phyloP scores from a whole-genome alignment of 768 basidiomycete species.

The Russula lepida region DNA sequence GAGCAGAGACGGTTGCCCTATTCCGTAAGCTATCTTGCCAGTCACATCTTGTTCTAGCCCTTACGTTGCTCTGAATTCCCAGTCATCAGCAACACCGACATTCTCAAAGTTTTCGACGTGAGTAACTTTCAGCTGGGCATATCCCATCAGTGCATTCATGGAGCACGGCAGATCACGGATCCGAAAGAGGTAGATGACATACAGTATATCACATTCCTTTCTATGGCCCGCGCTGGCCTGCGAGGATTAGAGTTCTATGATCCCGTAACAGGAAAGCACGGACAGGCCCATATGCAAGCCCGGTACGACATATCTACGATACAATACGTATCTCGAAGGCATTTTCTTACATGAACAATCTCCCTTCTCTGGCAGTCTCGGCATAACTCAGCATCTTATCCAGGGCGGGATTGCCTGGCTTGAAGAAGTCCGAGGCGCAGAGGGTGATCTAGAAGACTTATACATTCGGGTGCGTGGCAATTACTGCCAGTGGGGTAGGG shows the following conservation, averaged over 20 bases:
- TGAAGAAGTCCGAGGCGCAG: conserved; percentile 52
- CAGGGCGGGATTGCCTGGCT: conserved; percentile 59
- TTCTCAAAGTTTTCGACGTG: conserved; percentile 75
- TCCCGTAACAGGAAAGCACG: conserved; percentile 71
- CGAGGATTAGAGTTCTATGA: conserved; percentile 79
- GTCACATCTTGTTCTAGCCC: background rate
- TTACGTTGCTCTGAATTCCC: background rate
- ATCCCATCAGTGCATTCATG: background rate
- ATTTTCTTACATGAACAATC: background rate
- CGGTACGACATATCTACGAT: conserved; percentile 38
- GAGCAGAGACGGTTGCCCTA: conserved; percentile 82
- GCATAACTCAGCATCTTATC: conserved; percentile 76
- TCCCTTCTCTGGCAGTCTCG: conserved; percentile 41
- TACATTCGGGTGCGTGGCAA: conserved; percentile 46
- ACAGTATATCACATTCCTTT: conserved; percentile 70
- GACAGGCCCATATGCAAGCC: conserved; percentile 88
- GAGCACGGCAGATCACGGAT: conserved; percentile 46
- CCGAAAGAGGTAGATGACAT: conserved; percentile 66
- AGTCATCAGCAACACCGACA: conserved; percentile 71
- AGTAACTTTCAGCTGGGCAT: background rate
- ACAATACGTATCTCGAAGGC: background rate
- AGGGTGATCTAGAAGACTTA: conserved; percentile 55
- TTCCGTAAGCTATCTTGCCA: conserved; percentile 44
- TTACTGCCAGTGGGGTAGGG: background rate
- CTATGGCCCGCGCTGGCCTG: conserved; percentile 81